Evolutionary conservation across 2,329 filamentous ascomycete genomes (phyloP).

Genomic region (Alternaria sp.): DNA sequence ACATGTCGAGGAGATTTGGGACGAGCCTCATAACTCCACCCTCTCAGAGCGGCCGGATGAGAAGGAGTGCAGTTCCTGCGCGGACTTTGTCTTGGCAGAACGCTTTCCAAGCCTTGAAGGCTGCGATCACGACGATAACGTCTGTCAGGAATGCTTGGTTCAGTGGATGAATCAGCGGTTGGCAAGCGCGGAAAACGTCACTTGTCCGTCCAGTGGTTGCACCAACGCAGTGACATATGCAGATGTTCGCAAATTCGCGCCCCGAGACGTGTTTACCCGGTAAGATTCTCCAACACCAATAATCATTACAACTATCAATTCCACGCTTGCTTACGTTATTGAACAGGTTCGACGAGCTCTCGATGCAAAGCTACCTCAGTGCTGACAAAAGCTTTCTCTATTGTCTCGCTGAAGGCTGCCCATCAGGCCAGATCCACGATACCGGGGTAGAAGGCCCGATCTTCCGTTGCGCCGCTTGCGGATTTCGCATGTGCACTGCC

Average conservation of each 20-base stretch:
- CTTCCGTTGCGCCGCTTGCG: conserved; percentile 2
- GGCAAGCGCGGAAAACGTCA: neutral
- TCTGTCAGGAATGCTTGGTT: neutral
- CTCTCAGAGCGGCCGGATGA: neutral
- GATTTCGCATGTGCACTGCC: neutral
- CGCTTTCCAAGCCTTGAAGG: neutral
- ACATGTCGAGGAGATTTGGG: neutral
- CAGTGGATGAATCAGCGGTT: neutral
- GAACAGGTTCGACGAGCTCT: neutral
- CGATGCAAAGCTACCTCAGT: neutral
- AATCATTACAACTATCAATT: no score
- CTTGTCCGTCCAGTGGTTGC: conserved; percentile 3
- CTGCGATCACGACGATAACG: neutral
- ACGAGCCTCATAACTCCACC: neutral
- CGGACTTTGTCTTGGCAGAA: neutral
- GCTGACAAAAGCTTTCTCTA: neutral
- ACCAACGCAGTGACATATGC: neutral
- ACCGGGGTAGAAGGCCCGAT: neutral
- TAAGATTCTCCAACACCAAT: neutral
- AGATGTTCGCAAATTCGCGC: neutral
- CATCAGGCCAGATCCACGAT: conserved; percentile 5
- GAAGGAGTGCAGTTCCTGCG: conserved; percentile 2
- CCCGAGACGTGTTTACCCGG: neutral
- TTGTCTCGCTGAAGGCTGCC: neutral
- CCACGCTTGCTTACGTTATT: neutral